Percentiles rank a stretch among this genome's conserved stretches.
Evolutionary conservation across 1,139 yeast genomes (phyloP).

Genomic region (Yarrowia galli): DNA sequence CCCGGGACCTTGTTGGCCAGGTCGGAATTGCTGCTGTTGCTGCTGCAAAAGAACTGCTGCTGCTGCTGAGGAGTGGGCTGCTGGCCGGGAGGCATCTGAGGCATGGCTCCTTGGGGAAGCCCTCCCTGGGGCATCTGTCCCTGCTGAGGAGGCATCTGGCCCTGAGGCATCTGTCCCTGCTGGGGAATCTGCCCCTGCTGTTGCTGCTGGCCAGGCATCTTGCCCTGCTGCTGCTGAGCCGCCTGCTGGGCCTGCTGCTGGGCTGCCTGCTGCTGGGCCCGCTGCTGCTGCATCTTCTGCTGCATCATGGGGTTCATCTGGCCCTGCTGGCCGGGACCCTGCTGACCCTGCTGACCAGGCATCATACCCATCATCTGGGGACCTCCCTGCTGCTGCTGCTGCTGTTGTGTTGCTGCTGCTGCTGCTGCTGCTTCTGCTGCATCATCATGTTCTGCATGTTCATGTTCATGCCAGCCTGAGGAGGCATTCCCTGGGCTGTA

Average conservation of each 20-base stretch:
- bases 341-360: slow-evolving; percentile 17
- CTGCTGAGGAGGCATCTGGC: slow-evolving; percentile 39
- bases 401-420: slow-evolving; percentile 33
- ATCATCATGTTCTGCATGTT: slow-evolving; percentile 23
- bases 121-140: slow-evolving; percentile 34
- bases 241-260: slow-evolving; percentile 37
- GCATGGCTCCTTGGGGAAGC: not conserved
- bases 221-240: slow-evolving; percentile 39
- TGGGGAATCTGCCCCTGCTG: slow-evolving; percentile 36
- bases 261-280: slow-evolving; percentile 27
- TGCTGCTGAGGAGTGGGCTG: slow-evolving; percentile 36
- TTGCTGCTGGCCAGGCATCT: slow-evolving; percentile 37
- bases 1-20: not conserved
- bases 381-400: slow-evolving; percentile 25
- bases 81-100: slow-evolving; percentile 14
- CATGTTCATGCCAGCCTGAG: slow-evolving; percentile 16
- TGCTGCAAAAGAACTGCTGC: slow-evolving; percentile 37
- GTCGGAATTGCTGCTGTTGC: slow-evolving; percentile 36
- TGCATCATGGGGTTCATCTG: slow-evolving; percentile 32
- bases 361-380: slow-evolving; percentile 39
- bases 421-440: slow-evolving; percentile 35
- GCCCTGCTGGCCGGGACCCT: slow-evolving; percentile 1
- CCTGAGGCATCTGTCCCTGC: slow-evolving; percentile 32
- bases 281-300: slow-evolving; percentile 39
- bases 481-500: not conserved